A percentile compares a stretch with the other conserved stretches of the same genome.
These are phyloP conservation scores for Saccharomycopsis oosterbeekiorum DNA, from an alignment of 805 yeast species.

Conservation along the genomic window DNA sequence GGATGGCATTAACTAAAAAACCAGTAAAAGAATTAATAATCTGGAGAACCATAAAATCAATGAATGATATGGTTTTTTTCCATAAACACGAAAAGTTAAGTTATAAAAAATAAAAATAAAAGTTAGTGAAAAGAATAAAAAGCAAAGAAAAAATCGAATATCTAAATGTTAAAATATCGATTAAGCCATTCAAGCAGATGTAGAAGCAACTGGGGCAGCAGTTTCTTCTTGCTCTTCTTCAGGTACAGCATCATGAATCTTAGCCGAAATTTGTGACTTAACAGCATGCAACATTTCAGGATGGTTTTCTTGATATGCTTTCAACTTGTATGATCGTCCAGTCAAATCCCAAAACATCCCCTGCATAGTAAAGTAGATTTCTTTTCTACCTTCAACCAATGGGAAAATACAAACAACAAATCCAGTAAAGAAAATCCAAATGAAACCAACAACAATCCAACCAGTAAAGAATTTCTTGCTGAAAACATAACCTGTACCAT, in stretches of 20 bases:
- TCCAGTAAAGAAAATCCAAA: constrained; percentile 69
- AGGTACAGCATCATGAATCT: constrained; percentile 8
- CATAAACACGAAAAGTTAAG: too few species aligned
- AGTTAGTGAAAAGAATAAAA: not conserved
- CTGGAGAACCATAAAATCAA: too few species aligned
- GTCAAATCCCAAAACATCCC: constrained; percentile 81
- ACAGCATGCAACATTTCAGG: constrained; percentile 72
- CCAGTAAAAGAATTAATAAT: too few species aligned
- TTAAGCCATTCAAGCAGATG: constrained; percentile 19
- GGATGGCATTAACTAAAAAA: too few species aligned
- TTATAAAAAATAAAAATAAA: too few species aligned
- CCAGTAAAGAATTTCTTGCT: constrained; percentile 74
- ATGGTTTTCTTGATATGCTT: constrained; percentile 63
- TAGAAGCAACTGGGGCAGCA: constrained; percentile 85
- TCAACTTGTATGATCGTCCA: constrained; percentile 65
- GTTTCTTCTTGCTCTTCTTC: constrained; percentile 96
- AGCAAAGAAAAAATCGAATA: not conserved
- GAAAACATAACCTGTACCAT: constrained; percentile 69
- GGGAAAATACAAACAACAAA: constrained; percentile 61
- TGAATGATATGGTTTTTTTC: too few species aligned
- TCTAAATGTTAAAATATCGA: not conserved
- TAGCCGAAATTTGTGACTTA: constrained; percentile 43
- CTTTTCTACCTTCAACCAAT: constrained; percentile 61
- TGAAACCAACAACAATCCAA: constrained; percentile 74
- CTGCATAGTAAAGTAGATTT: constrained; percentile 51